A percentile compares a stretch with the other conserved stretches of the same genome.
Conservation (phyloP, 305 asterid genomes). For the Solanum hybrid region DNA sequence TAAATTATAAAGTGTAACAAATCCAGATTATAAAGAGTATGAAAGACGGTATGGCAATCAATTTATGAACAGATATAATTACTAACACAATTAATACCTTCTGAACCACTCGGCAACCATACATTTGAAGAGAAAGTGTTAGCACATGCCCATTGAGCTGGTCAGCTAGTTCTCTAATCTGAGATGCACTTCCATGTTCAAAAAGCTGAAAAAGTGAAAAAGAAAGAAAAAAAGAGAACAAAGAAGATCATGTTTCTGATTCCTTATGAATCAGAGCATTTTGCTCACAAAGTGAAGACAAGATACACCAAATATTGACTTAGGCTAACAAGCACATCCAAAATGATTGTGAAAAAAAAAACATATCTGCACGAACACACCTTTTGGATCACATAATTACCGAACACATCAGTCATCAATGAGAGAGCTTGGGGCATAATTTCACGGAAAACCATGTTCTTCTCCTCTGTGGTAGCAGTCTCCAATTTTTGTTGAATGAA, state of each 20-base stretch:
- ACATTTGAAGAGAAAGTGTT: constrained; percentile 68
- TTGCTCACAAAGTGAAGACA: background rate
- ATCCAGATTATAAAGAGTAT: background rate
- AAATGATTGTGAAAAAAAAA: background rate
- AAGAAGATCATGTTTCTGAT: background rate
- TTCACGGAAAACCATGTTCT: constrained; percentile 56
- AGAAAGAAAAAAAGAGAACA: background rate
- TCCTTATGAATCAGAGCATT: background rate
- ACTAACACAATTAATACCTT: constrained; percentile 32
- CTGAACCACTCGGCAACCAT: constrained; percentile 77
- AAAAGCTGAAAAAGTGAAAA: constrained; percentile 39
- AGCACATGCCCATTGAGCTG: constrained; percentile 57
- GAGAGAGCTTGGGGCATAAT: constrained; percentile 56
- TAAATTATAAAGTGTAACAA: background rate
- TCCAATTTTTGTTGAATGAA: constrained; percentile 74
- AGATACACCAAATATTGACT: background rate
- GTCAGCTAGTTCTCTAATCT: constrained; percentile 55
- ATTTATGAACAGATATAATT: background rate
- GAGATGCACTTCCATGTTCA: constrained; percentile 60
- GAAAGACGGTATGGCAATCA: background rate
- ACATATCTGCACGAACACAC: constrained; percentile 15
- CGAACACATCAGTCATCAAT: constrained; percentile 69
- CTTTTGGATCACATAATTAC: constrained; percentile 78
- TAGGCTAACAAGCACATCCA: background rate
- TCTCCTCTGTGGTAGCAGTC: constrained; percentile 48